Evolutionary conservation across 2,329 filamentous ascomycete genomes (phyloP).

Genomic region (Phaeoacremonium minimum): DNA sequence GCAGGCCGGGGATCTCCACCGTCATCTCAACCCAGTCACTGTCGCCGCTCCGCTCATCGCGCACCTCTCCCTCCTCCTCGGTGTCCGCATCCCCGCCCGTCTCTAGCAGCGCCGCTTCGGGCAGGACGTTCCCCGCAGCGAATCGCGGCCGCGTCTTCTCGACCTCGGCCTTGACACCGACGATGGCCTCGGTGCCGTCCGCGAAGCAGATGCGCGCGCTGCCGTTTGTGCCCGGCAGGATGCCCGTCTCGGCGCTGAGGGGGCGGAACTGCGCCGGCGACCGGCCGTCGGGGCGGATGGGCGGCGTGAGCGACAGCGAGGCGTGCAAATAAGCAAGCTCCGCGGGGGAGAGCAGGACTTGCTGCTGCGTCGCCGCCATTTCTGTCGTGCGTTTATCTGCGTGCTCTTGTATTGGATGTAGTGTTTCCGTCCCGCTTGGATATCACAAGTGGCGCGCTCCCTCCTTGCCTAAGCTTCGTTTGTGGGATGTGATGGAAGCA

Average conservation of each 20-base stretch:
- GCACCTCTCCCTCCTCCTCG: slow-evolving; percentile 33
- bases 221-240: slow-evolving; percentile 85
- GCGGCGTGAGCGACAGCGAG: slow-evolving; percentile 75
- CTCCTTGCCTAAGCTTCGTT: too few species aligned
- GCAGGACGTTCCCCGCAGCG: slow-evolving; percentile 19
- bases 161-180: slow-evolving; percentile 92
- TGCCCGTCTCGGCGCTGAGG: slow-evolving; percentile 82
- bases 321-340: slow-evolving; percentile 94
- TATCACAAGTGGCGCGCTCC: too few species aligned
- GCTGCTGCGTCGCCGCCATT: slow-evolving; percentile 65
- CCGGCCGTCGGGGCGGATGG: slow-evolving; percentile 86
- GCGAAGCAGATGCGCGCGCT: slow-evolving; percentile 91
- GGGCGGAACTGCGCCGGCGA: slow-evolving; percentile 83
- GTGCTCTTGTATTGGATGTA: neutral
- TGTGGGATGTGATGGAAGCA: too few species aligned
- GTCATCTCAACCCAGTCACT: slow-evolving; percentile 82
- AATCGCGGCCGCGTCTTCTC: slow-evolving; percentile 56
- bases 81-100: slow-evolving; percentile 23
- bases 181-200: slow-evolving; percentile 92
- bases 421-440: too few species aligned
- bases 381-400: too few species aligned
- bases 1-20: slow-evolving; percentile 84
- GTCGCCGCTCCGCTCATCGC: slow-evolving; percentile 33
- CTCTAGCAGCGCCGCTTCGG: slow-evolving; percentile 13
- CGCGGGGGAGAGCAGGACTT: slow-evolving; percentile 82